Conservation (phyloP, 768 basidiomycete genomes). For the Rhizopogon rudus region DNA sequence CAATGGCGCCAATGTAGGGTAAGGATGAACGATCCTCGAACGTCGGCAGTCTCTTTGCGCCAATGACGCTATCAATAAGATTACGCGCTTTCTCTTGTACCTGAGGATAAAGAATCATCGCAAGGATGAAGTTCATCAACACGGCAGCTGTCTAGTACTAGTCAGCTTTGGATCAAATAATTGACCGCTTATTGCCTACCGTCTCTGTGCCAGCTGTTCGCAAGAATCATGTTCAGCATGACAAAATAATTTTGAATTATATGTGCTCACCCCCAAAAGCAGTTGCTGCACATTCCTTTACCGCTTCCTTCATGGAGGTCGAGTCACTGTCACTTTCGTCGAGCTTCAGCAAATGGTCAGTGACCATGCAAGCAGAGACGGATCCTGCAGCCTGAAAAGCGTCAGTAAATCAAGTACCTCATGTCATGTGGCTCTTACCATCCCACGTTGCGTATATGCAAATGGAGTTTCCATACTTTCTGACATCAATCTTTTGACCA, state of each 20-base stretch:
- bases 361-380: constrained; percentile 4
- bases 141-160: neutral
- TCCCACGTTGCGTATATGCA: constrained; percentile 11
- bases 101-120: constrained; percentile 8
- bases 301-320: neutral
- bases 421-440: neutral
- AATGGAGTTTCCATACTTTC: constrained; percentile 16
- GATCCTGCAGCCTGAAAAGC: constrained; percentile 3
- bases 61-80: constrained; percentile 9
- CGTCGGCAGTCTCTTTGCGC: constrained; percentile 6
- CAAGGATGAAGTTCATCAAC: constrained; percentile 7
- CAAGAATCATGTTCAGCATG: neutral
- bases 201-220: neutral
- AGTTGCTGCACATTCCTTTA: constrained; percentile 1
- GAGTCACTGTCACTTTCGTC: neutral
- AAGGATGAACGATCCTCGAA: constrained; percentile 8
- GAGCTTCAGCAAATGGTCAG: neutral
- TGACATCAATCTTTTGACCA: constrained; percentile 10
- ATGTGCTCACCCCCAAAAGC: constrained; percentile 1
- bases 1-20: constrained; percentile 9
- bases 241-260: neutral
- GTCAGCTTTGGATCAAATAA: neutral
- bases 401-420: neutral
- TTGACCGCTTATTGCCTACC: neutral
- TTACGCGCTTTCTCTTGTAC: constrained; percentile 6